Evolutionary conservation across 2,329 filamentous ascomycete species (phyloP).

Genomic region (Aureobasidium vineae): DNA sequence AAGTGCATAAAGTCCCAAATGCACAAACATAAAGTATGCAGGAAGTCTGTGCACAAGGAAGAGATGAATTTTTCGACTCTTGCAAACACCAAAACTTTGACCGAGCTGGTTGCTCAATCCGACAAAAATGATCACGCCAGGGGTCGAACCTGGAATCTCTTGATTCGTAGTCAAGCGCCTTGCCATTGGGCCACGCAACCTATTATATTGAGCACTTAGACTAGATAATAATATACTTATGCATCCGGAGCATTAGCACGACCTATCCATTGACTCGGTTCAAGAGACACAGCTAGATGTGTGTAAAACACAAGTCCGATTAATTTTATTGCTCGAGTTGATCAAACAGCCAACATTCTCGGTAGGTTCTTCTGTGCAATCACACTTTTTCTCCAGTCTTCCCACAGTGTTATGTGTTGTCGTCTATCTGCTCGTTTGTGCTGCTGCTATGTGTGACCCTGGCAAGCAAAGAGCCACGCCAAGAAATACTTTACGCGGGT

Average conservation of each 20-base stretch:
- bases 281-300: too few species aligned
- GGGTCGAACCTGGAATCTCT: conserved; percentile 29
- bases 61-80: not conserved
- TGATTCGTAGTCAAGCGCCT: conserved; percentile 56
- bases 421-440: not conserved
- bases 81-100: not conserved
- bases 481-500: conserved; percentile 2
- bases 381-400: too few species aligned
- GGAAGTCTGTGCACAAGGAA: not conserved
- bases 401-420: too few species aligned
- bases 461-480: not conserved
- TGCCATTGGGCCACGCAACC: conserved; percentile 54
- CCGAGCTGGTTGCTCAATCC: too few species aligned
- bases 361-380: too few species aligned
- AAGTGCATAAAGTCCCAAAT: not conserved
- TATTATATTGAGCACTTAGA: not conserved
- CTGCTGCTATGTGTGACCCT: not conserved
- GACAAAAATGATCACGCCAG: conserved; percentile 23
- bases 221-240: not conserved
- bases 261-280: too few species aligned
- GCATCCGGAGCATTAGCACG: too few species aligned
- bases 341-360: too few species aligned
- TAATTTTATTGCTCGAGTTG: too few species aligned
- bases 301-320: too few species aligned
- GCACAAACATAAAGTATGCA: not conserved